Evolutionary conservation across 2,329 filamentous ascomycete species (phyloP).

Genomic region (Pestalotiopsis sp.): DNA sequence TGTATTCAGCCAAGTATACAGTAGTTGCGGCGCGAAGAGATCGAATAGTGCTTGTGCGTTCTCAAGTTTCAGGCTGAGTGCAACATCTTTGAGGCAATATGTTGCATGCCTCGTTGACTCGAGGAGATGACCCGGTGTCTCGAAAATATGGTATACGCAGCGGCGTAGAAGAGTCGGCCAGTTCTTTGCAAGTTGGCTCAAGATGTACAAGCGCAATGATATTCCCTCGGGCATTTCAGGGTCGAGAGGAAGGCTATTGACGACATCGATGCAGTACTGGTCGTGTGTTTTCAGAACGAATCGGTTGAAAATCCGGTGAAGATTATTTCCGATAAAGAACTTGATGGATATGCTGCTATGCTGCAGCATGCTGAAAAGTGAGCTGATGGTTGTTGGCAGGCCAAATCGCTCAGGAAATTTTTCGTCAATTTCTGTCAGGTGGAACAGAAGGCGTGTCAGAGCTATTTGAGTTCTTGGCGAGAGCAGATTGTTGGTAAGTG

Average conservation of each 20-base stretch:
- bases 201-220: slow-evolving; percentile 76
- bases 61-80: slow-evolving; percentile 64
- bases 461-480: slow-evolving; percentile 70
- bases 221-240: slow-evolving; percentile 78
- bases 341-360: slow-evolving; percentile 72
- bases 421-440: slow-evolving; percentile 67
- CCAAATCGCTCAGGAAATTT: slow-evolving; percentile 65
- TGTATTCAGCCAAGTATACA: slow-evolving; percentile 85
- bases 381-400: slow-evolving; percentile 66
- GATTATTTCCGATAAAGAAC: slow-evolving; percentile 69
- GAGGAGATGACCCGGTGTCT: slow-evolving; percentile 76
- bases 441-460: slow-evolving; percentile 70
- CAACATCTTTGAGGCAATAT: slow-evolving; percentile 70
- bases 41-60: slow-evolving; percentile 74
- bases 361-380: slow-evolving; percentile 73
- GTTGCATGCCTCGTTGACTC: slow-evolving; percentile 71
- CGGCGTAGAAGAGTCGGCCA: slow-evolving; percentile 88
- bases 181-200: slow-evolving; percentile 75
- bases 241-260: slow-evolving; percentile 77
- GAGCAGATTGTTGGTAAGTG: slow-evolving; percentile 68
- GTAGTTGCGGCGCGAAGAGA: slow-evolving; percentile 84
- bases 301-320: slow-evolving; percentile 77
- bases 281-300: slow-evolving; percentile 86
- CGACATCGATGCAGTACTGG: slow-evolving; percentile 79
- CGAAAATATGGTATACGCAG: slow-evolving; percentile 93